These are phyloP conservation scores for Fusarium sp. DNA, from an alignment of 2,329 filamentous ascomycete species.

Conservation along the genomic window DNA sequence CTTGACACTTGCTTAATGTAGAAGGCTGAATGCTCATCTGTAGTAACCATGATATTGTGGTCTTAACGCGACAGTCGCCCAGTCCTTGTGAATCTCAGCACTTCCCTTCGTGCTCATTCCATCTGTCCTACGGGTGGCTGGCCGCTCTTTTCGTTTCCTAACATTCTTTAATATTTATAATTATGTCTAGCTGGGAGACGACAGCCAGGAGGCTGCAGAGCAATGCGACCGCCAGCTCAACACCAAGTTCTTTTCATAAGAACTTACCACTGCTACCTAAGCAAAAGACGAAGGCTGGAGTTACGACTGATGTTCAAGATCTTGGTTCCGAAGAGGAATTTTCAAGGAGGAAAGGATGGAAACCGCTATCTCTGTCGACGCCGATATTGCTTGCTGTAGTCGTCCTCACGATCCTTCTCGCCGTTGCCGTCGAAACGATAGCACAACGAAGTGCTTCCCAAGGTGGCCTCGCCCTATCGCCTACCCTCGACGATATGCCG, in stretches of 20 bases:
- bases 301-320: too few relatives aligned
- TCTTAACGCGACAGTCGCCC: conserved; percentile 14
- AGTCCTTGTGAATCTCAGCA: neutral
- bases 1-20: neutral
- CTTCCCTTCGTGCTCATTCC: neutral
- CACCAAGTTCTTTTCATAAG: conserved; percentile 17
- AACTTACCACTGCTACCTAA: conserved; percentile 13
- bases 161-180: neutral
- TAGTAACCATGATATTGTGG: neutral
- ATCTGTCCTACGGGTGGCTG: conserved; percentile 11
- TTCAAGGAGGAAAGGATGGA: conserved; percentile 36
- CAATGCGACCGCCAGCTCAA: conserved; percentile 1
- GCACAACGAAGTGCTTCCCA: conserved; percentile 56
- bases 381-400: conserved; percentile 57
- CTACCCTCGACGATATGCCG: conserved; percentile 52
- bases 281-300: neutral
- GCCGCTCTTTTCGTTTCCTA: conserved; percentile 4
- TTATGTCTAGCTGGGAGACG: conserved; percentile 40
- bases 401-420: conserved; percentile 55
- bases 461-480: conserved; percentile 57
- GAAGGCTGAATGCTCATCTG: conserved; percentile 7
- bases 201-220: conserved; percentile 20
- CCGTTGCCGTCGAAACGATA: conserved; percentile 60
- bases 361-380: conserved; percentile 42
- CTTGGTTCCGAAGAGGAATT: neutral